Conservation (phyloP, 176 grass and related monocot genomes). For the Triticum aestivum region IWGSC_CS_RefSeq_v2.1 NC_057812.1:129098530-129099029, state of each 20-base stretch:
- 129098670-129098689: conserved; percentile 31
- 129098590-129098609: not conserved
- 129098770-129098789: not conserved
- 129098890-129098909: conserved; percentile 75
- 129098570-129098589: conserved; percentile 18
- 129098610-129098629: not conserved
- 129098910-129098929: conserved; percentile 75
- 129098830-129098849: conserved; percentile 38
- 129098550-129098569: conserved; percentile 39
- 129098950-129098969: conserved; percentile 55
- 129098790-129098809: conserved; percentile 54
- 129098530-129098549: conserved; percentile 52
- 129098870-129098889: conserved; percentile 76
- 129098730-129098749: not conserved
- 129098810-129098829: conserved; percentile 29
- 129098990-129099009: conserved; percentile 64
- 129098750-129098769: not conserved
- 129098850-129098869: conserved; percentile 59
- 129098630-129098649: conserved; percentile 48
- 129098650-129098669: conserved; percentile 29
- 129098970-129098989: conserved; percentile 79
- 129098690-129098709: conserved; percentile 19
- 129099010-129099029: conserved; percentile 55
- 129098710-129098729: not conserved
- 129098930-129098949: conserved; percentile 63